phyloP scores from a whole-genome alignment of 352 stramenopile species.

The Phytophthora aleatoria region DNA sequence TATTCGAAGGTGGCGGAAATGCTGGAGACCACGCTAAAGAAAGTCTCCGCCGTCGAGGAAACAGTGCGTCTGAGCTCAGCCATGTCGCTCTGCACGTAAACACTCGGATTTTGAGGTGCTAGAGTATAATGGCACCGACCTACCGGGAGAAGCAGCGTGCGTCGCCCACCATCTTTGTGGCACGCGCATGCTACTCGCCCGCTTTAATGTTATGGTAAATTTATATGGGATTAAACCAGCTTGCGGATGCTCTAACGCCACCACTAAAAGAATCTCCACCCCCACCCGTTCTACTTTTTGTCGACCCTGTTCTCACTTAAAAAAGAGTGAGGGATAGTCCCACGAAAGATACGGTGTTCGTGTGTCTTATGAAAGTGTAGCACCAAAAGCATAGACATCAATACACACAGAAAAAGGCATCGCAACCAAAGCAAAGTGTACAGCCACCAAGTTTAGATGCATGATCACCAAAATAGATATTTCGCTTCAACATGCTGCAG shows the following conservation, averaged over 20 bases:
- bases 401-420: too few relatives aligned
- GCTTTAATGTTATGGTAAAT: slow-evolving; percentile 25
- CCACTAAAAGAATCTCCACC: too few relatives aligned
- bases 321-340: too few relatives aligned
- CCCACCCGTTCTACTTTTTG: too few relatives aligned
- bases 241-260: neutral
- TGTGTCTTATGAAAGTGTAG: too few relatives aligned
- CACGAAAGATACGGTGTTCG: too few relatives aligned
- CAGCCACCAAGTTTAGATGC: too few relatives aligned
- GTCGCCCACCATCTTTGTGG: neutral
- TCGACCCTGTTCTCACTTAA: too few relatives aligned
- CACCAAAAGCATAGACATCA: too few relatives aligned
- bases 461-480: too few relatives aligned
- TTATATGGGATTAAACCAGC: neutral
- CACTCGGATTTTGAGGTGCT: slow-evolving; percentile 6
- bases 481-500: too few relatives aligned
- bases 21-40: slow-evolving; percentile 76
- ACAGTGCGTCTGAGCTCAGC: slow-evolving; percentile 73
- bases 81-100: slow-evolving; percentile 70
- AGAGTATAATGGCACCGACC: slow-evolving; percentile 19
- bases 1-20: slow-evolving; percentile 75
- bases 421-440: too few relatives aligned
- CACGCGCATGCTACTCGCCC: neutral
- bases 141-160: neutral
- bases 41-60: slow-evolving; percentile 75